Evolutionary conservation across 1,139 yeast species (phyloP), one percentile per base, ranked within the genome.

Genomic region (Eremothecium sinecaudum): DNA sequence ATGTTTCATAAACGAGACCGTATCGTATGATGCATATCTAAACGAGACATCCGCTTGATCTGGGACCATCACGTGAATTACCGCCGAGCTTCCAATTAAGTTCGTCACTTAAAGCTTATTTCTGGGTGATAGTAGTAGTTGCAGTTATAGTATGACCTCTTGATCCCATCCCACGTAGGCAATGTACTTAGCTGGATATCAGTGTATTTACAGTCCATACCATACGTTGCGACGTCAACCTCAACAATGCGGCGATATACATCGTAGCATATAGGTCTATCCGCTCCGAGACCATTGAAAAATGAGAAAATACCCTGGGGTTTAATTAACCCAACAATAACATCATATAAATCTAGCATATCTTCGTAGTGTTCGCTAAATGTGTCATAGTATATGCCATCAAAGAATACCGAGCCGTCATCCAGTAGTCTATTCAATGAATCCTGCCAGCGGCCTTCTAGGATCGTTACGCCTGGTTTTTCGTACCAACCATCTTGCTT

Each of bases 281-380:
- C 97, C 5, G 96, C 97, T n/a, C 97, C 97, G 24, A 87, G 67
- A 0, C 97, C 97, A 50, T 87, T 87, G 66, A 87, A 87, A 55
- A 84, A 87, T 2, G 94, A 83, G 45, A 87, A 86, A 1, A 75
- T 70, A 4, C 94, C 94, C 25, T 72, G 71, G 1, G 93, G 86
- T 53, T 80, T 79, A 43, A 87, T 61, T 34, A 87, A 62, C 0
- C 95, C 95, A 11, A 86, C 94, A 3, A 83, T 69, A 16, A 69
- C 56, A 59, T 87, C 95, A 53, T 80, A 83, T 24, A 87, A 66
- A 33, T 83, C 93, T 27, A 83, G 67, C 90, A 87, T 80, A 55
- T 87, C 96, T 42, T 68, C 65, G 53, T 73, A 74, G 55, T 83
- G 93, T 55, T 87, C 97, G 39, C 94, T 80, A 56, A 81, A 87